phyloP scores from a whole-genome alignment of 2,329 filamentous ascomycete species.

The Ophiosphaerella herpotricha region DNA sequence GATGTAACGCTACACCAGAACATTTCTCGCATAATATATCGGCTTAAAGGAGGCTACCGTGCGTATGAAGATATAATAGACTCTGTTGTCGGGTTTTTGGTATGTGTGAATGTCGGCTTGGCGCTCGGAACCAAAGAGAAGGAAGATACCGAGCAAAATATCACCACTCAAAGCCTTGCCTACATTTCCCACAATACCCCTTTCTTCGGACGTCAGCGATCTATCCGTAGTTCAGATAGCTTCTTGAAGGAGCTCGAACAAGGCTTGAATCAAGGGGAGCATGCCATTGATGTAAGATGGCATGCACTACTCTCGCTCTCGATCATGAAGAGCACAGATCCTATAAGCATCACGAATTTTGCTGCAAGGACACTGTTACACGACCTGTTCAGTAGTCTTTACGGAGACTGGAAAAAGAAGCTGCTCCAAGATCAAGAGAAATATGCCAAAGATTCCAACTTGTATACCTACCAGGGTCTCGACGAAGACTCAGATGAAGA shows the following conservation, averaged over 20 bases:
- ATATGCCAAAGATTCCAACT: conserved; percentile 71
- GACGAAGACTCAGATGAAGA: conserved; percentile 79
- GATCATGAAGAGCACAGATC: conserved; percentile 31
- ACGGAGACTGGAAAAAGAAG: conserved; percentile 77
- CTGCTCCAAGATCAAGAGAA: conserved; percentile 77
- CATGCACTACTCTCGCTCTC: conserved; percentile 38
- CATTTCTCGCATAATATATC: conserved; percentile 69
- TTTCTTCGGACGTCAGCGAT: conserved; percentile 33
- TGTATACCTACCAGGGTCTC: conserved; percentile 84
- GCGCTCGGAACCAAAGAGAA: conserved; percentile 54
- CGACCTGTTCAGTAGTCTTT: conserved; percentile 72
- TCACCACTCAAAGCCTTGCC: conserved; percentile 21
- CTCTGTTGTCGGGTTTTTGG: conserved; percentile 77
- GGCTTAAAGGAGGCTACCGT: conserved; percentile 71
- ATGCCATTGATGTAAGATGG: conserved; percentile 41
- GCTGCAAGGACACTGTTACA: conserved; percentile 57
- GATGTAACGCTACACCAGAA: conserved; percentile 55
- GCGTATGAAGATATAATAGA: conserved; percentile 84
- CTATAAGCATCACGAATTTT: conserved; percentile 9
- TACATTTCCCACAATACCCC: conserved; percentile 37
- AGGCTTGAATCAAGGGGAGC: conserved; percentile 22
- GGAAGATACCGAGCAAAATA: conserved; percentile 16
- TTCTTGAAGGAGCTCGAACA: conserved; percentile 24
- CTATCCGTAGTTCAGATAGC: conserved; percentile 17
- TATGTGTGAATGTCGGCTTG: conserved; percentile 76